Base-by-base conservation (phyloP, 2,329 filamentous ascomycete species). In the Trichoderma sp. region DNA sequence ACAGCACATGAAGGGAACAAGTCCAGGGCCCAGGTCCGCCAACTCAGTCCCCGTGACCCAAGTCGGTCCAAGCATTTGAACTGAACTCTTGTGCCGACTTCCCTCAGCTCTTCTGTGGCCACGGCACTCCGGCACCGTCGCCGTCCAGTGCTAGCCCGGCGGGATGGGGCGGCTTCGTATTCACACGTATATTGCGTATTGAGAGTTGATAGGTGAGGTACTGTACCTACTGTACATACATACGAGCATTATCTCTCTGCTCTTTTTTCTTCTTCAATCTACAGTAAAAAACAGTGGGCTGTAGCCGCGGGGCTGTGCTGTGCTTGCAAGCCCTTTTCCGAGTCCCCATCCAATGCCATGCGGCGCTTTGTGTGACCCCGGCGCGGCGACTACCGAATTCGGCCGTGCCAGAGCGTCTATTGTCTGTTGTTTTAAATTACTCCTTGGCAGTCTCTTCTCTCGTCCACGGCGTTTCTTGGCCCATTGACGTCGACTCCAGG, bases 81-180 rank as follows among this genome's bases (percentile, higher is more conserved):
- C 35, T 41, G 16, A 31, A 38, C 38, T 53, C 27, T 63, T 53
- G 68, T 72, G 38, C 59, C 59, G 56, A 21, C 12, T 72, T 35
- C 27, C 59, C 59, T 63, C 67, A 29, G 35, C 59, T 50, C n/a
- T 29, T 64, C 8, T 16, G 4, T 24, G 38, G 68, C n/a, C 38
- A 33, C 69, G 69, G 69, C 69, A 63, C 56, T 14, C 16, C 69
- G 69, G 69, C 69, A 72, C 59, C 29, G 31, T 35, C 3, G 21
- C 33, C n/a, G 62, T 18, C 38, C 38, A 41, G 38, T 27, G 59
- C 35, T 45, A 27, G 67, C 45, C 7, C 16, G 24, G 67, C 53
- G 53, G 60, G n/a, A 72, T 72, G 69, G 69, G 41, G 65, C 41
- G 31, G 50, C 60, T 72, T 72, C 69, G 69, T 72, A 72, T 72